phyloP scores from a whole-genome alignment of 306 rosid species.

The Acmispon strigosus region DNA sequence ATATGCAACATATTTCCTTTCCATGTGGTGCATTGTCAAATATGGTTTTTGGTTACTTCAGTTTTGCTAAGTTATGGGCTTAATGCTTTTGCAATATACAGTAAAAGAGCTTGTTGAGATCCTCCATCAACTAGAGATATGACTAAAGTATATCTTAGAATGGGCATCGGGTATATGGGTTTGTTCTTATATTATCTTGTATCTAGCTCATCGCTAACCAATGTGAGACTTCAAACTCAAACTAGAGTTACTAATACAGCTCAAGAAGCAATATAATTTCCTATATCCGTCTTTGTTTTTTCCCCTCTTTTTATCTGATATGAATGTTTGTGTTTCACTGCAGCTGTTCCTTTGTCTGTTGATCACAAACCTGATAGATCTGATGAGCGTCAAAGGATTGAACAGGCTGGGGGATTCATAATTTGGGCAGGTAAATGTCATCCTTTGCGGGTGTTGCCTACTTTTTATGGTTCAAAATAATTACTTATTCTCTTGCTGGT shows the following conservation, averaged over 20 bases:
- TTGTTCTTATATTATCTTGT: too few relatives aligned
- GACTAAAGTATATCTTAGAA: too few relatives aligned
- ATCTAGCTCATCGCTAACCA: too few relatives aligned
- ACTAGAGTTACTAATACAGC: background rate
- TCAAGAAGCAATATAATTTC: background rate
- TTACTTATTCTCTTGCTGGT: conserved; percentile 9
- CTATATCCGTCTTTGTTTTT: background rate
- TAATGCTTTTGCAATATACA: background rate
- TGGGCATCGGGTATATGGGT: too few relatives aligned
- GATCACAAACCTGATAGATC: conserved; percentile 94
- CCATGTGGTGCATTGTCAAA: background rate
- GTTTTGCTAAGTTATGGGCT: background rate
- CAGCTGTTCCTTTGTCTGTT: conserved; percentile 69
- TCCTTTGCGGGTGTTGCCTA: background rate
- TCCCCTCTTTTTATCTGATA: conserved; percentile 3
- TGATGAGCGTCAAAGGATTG: conserved; percentile 82
- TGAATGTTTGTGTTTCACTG: conserved; percentile 16
- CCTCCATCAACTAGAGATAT: too few relatives aligned
- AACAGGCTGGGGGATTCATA: conserved; percentile 83
- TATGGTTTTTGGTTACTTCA: conserved; percentile 7
- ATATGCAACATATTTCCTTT: background rate
- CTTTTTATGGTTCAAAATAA: background rate
- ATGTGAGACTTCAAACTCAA: too few relatives aligned
- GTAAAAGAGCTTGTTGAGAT: background rate
- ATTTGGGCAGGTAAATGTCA: conserved; percentile 73